Evolutionary conservation across 768 basidiomycete genomes (phyloP).

Genomic region (Phaeolepiota aurea): DNA sequence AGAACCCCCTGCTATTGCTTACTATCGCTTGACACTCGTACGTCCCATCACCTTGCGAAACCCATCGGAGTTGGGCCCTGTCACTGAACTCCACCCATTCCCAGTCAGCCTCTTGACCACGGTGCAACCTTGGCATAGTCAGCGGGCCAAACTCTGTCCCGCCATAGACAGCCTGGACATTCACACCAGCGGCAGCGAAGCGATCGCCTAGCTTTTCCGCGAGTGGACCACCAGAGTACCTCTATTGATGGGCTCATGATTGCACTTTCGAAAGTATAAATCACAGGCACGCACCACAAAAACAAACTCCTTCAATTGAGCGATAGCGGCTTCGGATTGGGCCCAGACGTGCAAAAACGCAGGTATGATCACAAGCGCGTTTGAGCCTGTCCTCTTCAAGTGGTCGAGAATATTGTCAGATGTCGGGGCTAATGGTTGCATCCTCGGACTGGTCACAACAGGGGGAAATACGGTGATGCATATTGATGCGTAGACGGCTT

Average conservation of each 20-base stretch:
- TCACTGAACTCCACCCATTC: conserved; percentile 21
- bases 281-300: conserved; percentile 15
- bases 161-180: conserved; percentile 24
- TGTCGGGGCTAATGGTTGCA: conserved; percentile 26
- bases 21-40: conserved; percentile 31
- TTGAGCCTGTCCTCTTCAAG: conserved; percentile 16
- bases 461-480: conserved; percentile 25
- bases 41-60: conserved; percentile 23
- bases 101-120: conserved; percentile 20
- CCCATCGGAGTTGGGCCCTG: conserved; percentile 20
- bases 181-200: conserved; percentile 24
- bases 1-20: conserved; percentile 2
- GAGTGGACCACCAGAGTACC: conserved; percentile 26
- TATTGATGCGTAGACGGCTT: conserved; percentile 15
- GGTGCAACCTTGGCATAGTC: conserved; percentile 8
- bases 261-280: neutral
- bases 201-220: conserved; percentile 25
- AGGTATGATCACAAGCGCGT: conserved; percentile 25
- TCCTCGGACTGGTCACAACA: conserved; percentile 9
- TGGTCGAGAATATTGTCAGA: conserved; percentile 30
- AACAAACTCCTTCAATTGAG: conserved; percentile 14
- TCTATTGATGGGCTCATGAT: conserved; percentile 11
- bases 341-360: conserved; percentile 29
- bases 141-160: conserved; percentile 24
- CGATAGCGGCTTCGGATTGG: conserved; percentile 15